These are phyloP conservation scores for Zasmidium citrigriseum DNA, from an alignment of 2,329 filamentous ascomycete species.

Conservation along the genomic window DNA sequence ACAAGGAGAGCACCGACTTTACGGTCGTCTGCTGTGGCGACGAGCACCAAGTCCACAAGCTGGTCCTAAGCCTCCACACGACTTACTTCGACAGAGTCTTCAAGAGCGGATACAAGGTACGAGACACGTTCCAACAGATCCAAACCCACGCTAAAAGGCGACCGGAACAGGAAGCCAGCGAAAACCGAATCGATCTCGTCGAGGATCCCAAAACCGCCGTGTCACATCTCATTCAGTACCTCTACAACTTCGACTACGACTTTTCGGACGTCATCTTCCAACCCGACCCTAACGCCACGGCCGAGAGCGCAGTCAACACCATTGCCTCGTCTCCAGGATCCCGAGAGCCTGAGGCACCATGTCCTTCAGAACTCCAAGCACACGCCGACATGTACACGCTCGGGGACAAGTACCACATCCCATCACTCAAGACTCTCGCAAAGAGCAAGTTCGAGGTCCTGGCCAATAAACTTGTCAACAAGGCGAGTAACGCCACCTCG, in stretches of 20 bases:
- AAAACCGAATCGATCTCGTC: background rate
- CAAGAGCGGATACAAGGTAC: background rate
- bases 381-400: conserved; percentile 12
- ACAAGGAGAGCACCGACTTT: conserved; percentile 1
- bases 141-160: background rate
- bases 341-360: background rate
- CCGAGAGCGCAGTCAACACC: no score
- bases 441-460: conserved; percentile 9
- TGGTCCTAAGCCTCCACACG: background rate
- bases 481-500: background rate
- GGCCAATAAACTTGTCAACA: background rate
- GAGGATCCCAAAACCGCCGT: background rate
- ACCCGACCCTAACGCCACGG: no score
- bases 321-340: no score
- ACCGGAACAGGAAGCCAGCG: background rate
- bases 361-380: background rate
- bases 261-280: no score
- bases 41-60: background rate
- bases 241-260: conserved; percentile 10
- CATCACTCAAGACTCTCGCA: conserved; percentile 5
- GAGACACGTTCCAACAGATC: background rate
- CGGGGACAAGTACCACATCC: conserved; percentile 15
- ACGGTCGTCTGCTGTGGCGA: conserved; percentile 4
- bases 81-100: conserved; percentile 4
- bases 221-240: conserved; percentile 2